Evolutionary conservation across 305 asterid species (phyloP).

Genomic region (Solanum hybrid): DNA sequence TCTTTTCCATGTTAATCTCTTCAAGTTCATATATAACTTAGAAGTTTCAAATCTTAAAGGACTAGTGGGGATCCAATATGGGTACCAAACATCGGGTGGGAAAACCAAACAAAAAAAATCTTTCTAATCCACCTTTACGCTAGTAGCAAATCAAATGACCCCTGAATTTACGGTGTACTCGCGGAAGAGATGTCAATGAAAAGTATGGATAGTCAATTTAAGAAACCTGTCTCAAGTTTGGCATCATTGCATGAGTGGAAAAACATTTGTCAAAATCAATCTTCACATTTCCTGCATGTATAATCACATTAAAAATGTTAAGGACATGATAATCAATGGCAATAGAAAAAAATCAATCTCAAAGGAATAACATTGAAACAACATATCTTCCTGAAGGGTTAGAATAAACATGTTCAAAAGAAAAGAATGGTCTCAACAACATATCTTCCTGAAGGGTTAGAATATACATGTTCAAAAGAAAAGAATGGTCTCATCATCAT

Average conservation of each 20-base stretch:
- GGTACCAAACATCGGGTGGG: background rate
- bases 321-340: background rate
- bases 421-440: no score
- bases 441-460: no score
- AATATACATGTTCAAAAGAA: no score
- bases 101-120: background rate
- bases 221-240: conserved; percentile 67
- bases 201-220: conserved; percentile 1
- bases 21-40: background rate
- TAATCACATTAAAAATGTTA: background rate
- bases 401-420: no score
- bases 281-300: conserved; percentile 61
- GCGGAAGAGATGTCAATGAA: background rate
- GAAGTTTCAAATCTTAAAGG: background rate
- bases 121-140: background rate
- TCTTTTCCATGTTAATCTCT: background rate
- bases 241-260: conserved; percentile 81
- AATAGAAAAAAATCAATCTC: background rate
- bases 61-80: background rate
- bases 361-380: background rate
- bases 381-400: no score
- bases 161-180: background rate
- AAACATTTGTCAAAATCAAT: conserved; percentile 80
- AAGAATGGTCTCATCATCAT: background rate
- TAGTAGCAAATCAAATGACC: background rate